Evolutionary conservation across 768 basidiomycete species (phyloP).

Genomic region (Suillus clintonianus): DNA sequence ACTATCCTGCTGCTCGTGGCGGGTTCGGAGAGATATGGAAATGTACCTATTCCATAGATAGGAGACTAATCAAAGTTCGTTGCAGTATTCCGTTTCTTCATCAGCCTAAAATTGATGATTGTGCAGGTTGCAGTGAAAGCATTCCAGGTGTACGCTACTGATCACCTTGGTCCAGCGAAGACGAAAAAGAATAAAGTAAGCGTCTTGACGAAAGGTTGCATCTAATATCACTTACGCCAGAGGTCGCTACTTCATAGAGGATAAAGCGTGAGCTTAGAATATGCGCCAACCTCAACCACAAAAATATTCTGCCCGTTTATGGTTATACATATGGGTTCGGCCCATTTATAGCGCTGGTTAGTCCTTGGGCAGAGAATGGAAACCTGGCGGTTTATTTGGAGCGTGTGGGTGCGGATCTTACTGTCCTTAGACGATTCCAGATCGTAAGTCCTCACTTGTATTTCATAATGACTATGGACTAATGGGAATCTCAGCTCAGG

Average conservation of each 20-base stretch:
- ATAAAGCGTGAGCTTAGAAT: constrained; percentile 22
- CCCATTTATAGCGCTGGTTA: constrained; percentile 21
- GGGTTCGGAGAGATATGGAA: constrained; percentile 6
- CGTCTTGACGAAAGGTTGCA: background rate
- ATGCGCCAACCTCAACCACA: constrained; percentile 17
- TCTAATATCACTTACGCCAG: background rate
- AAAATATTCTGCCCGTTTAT: constrained; percentile 19
- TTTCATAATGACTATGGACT: background rate
- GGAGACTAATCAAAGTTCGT: background rate
- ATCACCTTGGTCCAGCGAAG: background rate
- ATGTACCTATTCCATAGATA: background rate
- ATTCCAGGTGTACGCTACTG: background rate
- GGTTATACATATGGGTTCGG: constrained; percentile 21
- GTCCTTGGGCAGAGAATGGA: constrained; percentile 18
- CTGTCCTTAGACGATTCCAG: constrained; percentile 11
- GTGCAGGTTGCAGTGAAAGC: constrained; percentile 4
- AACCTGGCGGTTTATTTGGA: constrained; percentile 14
- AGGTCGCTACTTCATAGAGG: constrained; percentile 18
- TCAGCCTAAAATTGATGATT: background rate
- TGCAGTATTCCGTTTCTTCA: background rate
- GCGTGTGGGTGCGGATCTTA: background rate
- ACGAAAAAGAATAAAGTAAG: constrained; percentile 4
- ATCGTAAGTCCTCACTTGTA: constrained; percentile 13
- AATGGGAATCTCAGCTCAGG: background rate
- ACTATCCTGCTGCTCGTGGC: background rate